Conservation (phyloP, 352 stramenopile genomes). For the Globisporangium parvum region DNA sequence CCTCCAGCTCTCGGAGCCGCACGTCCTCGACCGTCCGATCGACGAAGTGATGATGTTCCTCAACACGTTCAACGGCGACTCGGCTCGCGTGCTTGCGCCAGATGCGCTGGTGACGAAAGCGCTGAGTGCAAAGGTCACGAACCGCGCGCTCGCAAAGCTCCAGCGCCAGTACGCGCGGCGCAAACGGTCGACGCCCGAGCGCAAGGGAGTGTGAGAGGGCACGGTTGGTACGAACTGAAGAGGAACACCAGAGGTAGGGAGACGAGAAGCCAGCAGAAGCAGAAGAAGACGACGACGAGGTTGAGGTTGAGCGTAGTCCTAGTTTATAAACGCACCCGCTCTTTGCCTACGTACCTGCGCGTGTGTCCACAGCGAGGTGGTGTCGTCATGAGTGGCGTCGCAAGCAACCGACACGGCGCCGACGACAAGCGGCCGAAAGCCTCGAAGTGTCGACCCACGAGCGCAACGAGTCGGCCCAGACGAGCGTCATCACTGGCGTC, state of each 20-base stretch:
- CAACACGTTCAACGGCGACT: constrained; percentile 69
- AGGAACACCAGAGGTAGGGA: too few relatives aligned
- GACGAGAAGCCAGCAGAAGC: too few relatives aligned
- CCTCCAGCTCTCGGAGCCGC: constrained; percentile 54
- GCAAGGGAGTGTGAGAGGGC: constrained; percentile 1
- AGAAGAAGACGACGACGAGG: too few relatives aligned
- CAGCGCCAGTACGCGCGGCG: constrained; percentile 57
- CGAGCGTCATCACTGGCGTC: constrained; percentile 8
- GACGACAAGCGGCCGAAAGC: constrained; percentile 25
- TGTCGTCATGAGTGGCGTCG: too few relatives aligned
- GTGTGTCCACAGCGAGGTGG: too few relatives aligned
- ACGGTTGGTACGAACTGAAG: too few relatives aligned
- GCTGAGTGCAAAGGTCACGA: constrained; percentile 74
- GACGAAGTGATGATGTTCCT: constrained; percentile 86
- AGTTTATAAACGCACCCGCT: too few relatives aligned
- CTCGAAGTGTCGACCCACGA: constrained; percentile 9
- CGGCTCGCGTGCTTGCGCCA: constrained; percentile 49
- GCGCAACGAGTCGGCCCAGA: constrained; percentile 6
- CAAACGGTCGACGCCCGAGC: constrained; percentile 34
- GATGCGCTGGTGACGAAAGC: constrained; percentile 37
- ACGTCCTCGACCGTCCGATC: constrained; percentile 61
- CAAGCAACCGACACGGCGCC: too few relatives aligned
- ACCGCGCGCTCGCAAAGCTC: constrained; percentile 65
- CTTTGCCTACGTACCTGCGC: too few relatives aligned
- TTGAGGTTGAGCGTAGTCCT: too few relatives aligned